Evolutionary conservation across 352 stramenopile species (phyloP).

Genomic region (Phytophthora brassicae): DNA sequence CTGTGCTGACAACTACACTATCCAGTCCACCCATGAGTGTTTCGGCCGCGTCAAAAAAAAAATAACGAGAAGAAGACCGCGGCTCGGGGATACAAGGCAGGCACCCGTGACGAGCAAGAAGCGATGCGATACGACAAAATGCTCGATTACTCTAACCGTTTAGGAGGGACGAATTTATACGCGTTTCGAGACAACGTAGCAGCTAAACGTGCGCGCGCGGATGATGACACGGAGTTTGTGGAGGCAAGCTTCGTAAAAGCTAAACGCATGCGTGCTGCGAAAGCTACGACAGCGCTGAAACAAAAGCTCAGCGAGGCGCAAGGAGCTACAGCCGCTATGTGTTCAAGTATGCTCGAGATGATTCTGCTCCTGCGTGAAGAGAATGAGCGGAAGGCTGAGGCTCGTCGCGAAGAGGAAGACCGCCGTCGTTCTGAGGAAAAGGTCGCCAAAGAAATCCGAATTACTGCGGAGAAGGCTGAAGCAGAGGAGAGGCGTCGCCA

Average conservation of each 20-base stretch:
- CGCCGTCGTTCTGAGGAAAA: neutral
- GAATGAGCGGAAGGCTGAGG: neutral
- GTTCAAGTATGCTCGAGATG: neutral
- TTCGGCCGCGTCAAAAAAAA: too few relatives aligned
- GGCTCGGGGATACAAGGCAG: neutral
- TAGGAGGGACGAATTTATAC: neutral
- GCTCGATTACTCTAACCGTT: neutral
- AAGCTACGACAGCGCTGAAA: neutral
- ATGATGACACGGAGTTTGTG: neutral
- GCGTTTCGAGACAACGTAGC: neutral
- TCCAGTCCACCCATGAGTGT: too few relatives aligned
- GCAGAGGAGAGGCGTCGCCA: too few relatives aligned
- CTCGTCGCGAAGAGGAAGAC: neutral
- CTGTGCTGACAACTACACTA: too few relatives aligned
- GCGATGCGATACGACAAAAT: neutral
- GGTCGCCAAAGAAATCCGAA: constrained; percentile 1
- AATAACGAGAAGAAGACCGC: neutral
- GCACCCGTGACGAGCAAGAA: neutral
- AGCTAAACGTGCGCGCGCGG: too few relatives aligned
- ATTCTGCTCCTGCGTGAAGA: neutral
- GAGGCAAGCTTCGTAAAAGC: neutral
- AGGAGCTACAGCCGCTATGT: neutral
- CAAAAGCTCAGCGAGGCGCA: neutral
- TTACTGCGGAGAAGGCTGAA: too few relatives aligned
- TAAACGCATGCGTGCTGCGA: neutral